These are phyloP conservation scores for Penicillium daleae DNA, from an alignment of 495 filamentous ascomycete species.

Conservation along the genomic window DNA sequence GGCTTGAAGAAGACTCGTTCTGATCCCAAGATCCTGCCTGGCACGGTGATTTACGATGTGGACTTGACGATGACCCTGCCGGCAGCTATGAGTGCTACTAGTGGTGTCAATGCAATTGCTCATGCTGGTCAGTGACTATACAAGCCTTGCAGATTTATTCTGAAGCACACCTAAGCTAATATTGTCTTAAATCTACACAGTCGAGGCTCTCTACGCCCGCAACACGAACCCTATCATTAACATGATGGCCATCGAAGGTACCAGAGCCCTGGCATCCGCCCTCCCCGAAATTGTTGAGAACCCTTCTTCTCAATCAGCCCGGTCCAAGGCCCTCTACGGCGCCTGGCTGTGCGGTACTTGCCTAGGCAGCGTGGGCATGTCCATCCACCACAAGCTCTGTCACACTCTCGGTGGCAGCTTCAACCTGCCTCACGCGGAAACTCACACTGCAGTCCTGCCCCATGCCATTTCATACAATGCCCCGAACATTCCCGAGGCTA, in stretches of 20 bases:
- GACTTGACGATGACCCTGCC: conserved; percentile 70
- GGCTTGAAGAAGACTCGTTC: conserved; percentile 67
- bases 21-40: conserved; percentile 67
- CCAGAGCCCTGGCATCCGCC: conserved; percentile 54
- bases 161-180: background rate
- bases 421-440: conserved; percentile 71
- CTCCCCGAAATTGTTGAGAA: conserved; percentile 60
- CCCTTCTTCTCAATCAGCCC: conserved; percentile 51
- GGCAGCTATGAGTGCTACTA: conserved; percentile 59
- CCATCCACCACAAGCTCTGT: conserved; percentile 73
- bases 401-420: conserved; percentile 71
- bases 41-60: conserved; percentile 71
- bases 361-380: conserved; percentile 68
- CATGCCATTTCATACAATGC: conserved; percentile 73
- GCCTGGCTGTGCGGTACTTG: conserved; percentile 70
- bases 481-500: conserved; percentile 60
- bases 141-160: background rate
- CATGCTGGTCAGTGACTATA: conserved; percentile 53
- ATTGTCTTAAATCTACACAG: conserved; percentile 29
- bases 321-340: conserved; percentile 64
- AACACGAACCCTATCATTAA: conserved; percentile 64
- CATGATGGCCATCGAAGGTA: conserved; percentile 61
- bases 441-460: conserved; percentile 68
- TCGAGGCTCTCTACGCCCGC: conserved; percentile 68
- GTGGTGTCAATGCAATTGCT: conserved; percentile 72